phyloP scores from a whole-genome alignment of 1,139 yeast genomes.

The Kodamaea arcana region DNA sequence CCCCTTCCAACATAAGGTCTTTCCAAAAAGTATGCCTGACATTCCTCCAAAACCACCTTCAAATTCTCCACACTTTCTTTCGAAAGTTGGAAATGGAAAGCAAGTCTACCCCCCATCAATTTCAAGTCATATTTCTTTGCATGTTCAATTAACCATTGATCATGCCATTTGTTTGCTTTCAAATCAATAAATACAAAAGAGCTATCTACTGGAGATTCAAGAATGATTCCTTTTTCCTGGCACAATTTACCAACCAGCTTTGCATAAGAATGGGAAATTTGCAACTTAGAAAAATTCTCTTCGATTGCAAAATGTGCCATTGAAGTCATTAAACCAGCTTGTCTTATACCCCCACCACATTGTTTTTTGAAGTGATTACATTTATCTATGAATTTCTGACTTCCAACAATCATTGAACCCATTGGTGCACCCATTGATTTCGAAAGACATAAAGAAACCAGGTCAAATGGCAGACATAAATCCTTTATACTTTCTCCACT shows the following conservation, averaged over 20 bases:
- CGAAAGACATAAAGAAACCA: constrained; percentile 44
- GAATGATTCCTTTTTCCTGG: constrained; percentile 37
- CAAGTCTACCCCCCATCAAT: constrained; percentile 71
- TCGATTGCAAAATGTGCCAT: constrained; percentile 43
- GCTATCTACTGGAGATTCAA: constrained; percentile 40
- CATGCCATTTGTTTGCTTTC: constrained; percentile 32
- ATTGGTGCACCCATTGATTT: constrained; percentile 47
- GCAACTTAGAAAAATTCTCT: constrained; percentile 34
- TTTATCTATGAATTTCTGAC: constrained; percentile 29
- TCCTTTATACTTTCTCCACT: constrained; percentile 37
- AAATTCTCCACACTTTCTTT: constrained; percentile 63
- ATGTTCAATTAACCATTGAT: constrained; percentile 49
- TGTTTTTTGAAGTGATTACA: constrained; percentile 48
- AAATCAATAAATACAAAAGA: constrained; percentile 43
- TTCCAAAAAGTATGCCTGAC: constrained; percentile 40
- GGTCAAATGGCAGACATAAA: constrained; percentile 39
- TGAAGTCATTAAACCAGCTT: constrained; percentile 38
- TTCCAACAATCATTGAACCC: constrained; percentile 41
- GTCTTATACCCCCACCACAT: constrained; percentile 47
- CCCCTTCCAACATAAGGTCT: constrained; percentile 24
- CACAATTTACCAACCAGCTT: constrained; percentile 63
- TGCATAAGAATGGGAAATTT: constrained; percentile 64
- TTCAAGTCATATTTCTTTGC: constrained; percentile 56
- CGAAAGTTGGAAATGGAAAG: constrained; percentile 80
- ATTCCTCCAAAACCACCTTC: constrained; percentile 57